Percentiles rank a stretch among this genome's conserved stretches.
Conservation (phyloP, 2,329 filamentous ascomycete genomes). For the Aspergillus intermedius region DNA sequence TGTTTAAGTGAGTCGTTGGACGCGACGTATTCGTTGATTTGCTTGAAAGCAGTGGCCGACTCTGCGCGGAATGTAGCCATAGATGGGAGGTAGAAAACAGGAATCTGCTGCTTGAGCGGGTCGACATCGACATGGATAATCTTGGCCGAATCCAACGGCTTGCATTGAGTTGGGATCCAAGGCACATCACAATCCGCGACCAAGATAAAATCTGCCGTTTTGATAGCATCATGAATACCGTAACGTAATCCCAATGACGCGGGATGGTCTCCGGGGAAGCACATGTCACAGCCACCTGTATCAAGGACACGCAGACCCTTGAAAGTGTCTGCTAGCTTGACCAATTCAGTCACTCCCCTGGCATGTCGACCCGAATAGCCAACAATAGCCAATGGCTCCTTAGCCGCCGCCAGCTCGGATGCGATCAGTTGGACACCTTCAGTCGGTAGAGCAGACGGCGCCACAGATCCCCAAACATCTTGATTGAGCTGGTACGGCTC, state of each 20-base stretch:
- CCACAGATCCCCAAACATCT: constrained; percentile 63
- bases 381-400: constrained; percentile 45
- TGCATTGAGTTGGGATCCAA: constrained; percentile 77
- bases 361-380: constrained; percentile 46
- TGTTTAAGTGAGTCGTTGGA: constrained; percentile 39
- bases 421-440: constrained; percentile 41
- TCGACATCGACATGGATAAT: constrained; percentile 63
- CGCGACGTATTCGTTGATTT: constrained; percentile 59
- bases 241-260: constrained; percentile 65
- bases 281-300: constrained; percentile 49
- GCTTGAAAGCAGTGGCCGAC: constrained; percentile 57
- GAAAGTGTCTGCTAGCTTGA: constrained; percentile 42
- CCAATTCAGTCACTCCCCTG: constrained; percentile 38
- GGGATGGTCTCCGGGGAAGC: constrained; percentile 42
- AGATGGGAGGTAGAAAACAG: constrained; percentile 64
- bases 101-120: constrained; percentile 66
- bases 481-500: constrained; percentile 64
- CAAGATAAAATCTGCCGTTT: constrained; percentile 73
- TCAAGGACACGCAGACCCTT: constrained; percentile 47
- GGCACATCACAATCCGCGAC: constrained; percentile 87
- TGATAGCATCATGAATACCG: constrained; percentile 66
- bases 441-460: constrained; percentile 56
- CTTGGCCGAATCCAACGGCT: constrained; percentile 50
- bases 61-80: constrained; percentile 62
- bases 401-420: constrained; percentile 39